Conservation (phyloP, 495 filamentous ascomycete genomes). For the Neurospora terricola region DNA sequence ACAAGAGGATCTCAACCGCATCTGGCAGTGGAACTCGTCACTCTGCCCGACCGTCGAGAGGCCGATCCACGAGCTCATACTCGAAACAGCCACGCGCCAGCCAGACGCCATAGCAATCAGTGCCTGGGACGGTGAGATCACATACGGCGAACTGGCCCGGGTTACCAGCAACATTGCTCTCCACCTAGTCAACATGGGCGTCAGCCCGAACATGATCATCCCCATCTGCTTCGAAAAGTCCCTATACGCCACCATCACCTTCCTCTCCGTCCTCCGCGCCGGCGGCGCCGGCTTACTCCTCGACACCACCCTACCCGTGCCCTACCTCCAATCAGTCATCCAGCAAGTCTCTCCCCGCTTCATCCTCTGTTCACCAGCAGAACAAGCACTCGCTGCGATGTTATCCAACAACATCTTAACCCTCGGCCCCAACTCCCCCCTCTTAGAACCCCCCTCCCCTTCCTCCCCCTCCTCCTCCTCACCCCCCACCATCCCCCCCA, state of each 20-base stretch:
- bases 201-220: conserved; percentile 40
- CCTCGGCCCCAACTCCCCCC: conserved; percentile 2
- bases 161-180: conserved; percentile 26
- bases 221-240: conserved; percentile 50
- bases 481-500: conserved; percentile 11
- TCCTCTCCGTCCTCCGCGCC: conserved; percentile 40
- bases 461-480: not conserved
- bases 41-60: conserved; percentile 21
- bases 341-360: conserved; percentile 10
- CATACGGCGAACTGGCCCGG: conserved; percentile 42
- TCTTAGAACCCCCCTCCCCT: not conserved
- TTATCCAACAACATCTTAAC: conserved; percentile 1
- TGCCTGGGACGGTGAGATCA: conserved; percentile 50
- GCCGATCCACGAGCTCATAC: conserved; percentile 31
- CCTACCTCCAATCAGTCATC: conserved; percentile 30
- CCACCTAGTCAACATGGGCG: conserved; percentile 25
- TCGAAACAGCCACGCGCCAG: conserved; percentile 32
- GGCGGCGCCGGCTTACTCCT: conserved; percentile 49
- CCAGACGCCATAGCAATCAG: conserved; percentile 20
- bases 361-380: conserved; percentile 45
- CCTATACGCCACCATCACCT: conserved; percentile 35
- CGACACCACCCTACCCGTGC: conserved; percentile 44
- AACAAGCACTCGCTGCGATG: conserved; percentile 5
- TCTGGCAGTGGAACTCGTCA: conserved; percentile 25
- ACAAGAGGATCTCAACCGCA: conserved; percentile 15